Base-by-base conservation (phyloP, 495 filamentous ascomycete species). In the Daldinia loculata region DNA sequence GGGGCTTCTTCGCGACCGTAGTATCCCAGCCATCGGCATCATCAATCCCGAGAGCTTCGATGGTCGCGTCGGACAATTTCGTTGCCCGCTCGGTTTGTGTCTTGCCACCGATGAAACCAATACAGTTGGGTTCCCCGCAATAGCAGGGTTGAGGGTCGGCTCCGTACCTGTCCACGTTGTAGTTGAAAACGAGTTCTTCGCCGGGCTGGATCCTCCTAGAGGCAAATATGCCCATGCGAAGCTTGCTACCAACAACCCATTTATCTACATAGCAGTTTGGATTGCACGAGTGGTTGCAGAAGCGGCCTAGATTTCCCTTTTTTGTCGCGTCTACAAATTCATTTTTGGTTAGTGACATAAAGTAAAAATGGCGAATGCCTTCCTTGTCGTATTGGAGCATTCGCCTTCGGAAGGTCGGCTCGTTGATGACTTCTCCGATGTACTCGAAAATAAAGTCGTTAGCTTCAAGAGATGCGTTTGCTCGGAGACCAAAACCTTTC, bases 191-290 rank as follows among this genome's bases (percentile, higher is more conserved):
- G 34, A 99, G 84, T 78, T 99, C 95, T 79, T 99, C 95, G 43
- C 95, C 96, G 2, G 91, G 89, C 72, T 89, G 88, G 72, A 99
- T 92, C 74, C 87, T 84, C 66, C 94, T 93, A 82, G 91, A 88
- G 72, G 95, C 93, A 82, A 99, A 99, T 70, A 99, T 98, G 67
- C 95, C 95, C 95, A 99, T 98, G 75, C 95, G 95, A 77, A 98
- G 81, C 82, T 97, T 98, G 75, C 96, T 92, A n/a, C 94, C 94
- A 38, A 98, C 94, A 55, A 99, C 93, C 95, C 95, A 99, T 79
- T 99, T 99, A 83, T 99, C 95, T 69, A 98, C 95, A 80, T 95
- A 98, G 81, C 95, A 98, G 74, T 99, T 99, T 0, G 95, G 95
- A 76, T 95, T 97, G 86, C 95, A 99, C 24, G 96, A 98, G 72